Base-by-base conservation (phyloP, 352 stramenopile genomes). In the Plasmopara halstedii region DNA sequence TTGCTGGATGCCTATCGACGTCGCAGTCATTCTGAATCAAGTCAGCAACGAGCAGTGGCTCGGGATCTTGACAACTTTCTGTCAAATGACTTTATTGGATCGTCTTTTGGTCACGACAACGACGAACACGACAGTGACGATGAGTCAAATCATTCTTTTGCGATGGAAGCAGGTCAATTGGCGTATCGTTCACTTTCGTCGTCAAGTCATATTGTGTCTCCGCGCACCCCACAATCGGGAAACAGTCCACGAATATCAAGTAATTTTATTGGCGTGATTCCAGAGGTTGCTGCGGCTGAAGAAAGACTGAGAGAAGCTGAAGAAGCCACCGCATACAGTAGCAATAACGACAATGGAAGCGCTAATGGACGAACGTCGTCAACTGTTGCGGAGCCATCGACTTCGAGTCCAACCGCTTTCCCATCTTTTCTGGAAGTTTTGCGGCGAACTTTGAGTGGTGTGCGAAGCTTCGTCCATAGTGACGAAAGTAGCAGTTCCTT, bases 11-110 rank as follows among this genome's bases (percentile, higher is more conserved):
- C 64, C 6, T 83, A 70, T 45, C 64, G 70, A 36, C 71, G 66
- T 37, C 59, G 44, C 18, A 55, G 56, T 33, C 50, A 56, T 34
- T 51, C 52, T 14, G 43, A 56, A 11, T 39, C 35, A 8, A 56
- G 34, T 41, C 49, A 62, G 17, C 54, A 61, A 25, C 52, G 57
- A n/a, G 51, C 52, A 21, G 67, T 71, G 9, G 50, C 58, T 10
- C 41, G 53, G 14, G 66, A 73, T 43, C 22, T 84, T 37, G 63
- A 78, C 27, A 54, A 63, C 13, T 83, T 83, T 11, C 26, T 85
- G 2, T 58, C 62, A 0, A 63, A 89, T 33, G 73, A 89, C 34
- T 85, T 88, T 51, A 85, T 88, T 31, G 70, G 73, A 0, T 57
- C 76, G 6, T 85, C 73, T 3, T 88, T 69, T n/a, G 43, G 45